Base-by-base conservation (phyloP, 1,139 yeast genomes). In the Saccharomyces uvarum region DNA sequence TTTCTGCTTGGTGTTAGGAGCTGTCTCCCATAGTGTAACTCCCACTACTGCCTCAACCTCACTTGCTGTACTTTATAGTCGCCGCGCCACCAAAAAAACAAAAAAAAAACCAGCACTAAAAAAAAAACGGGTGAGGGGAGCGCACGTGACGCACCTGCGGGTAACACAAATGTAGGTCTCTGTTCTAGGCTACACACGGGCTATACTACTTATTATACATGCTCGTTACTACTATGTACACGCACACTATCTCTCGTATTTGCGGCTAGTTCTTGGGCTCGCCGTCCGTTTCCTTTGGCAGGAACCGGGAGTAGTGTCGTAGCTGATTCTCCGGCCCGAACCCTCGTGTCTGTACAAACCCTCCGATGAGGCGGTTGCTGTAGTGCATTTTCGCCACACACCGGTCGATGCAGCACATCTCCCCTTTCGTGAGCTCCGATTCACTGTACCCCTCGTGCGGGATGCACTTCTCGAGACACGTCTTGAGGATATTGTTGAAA, bases 361-460 rank as follows among this genome's bases (percentile, higher is more conserved):
- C 75, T 1, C 96, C 96, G 24, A 90, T 75, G 55, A 78, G 65
- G 46, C 77, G 67, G 67, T 87, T 87, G 48, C 86, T 82, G 63
- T 75, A 76, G 72, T 86, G 83, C 67, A 83, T 86, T 70, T 88
- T 88, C 54, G 81, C 71, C 46, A 86, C 90, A 72, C 96, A 88
- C 57, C 96, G 73, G 69, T 88, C 95, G 3, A 85, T 72, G 68
- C 96, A 88, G 53, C 80, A 77, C 60, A 75, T 72, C 67, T 88
- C 96, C 28, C 95, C 96, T 61, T 88, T 87, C 57, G 81, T 80
- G 54, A 88, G 73, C 38, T 90, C 97, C 14, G 81, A 78, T 65
- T 90, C 97, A 19, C 89, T 91, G 70, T 86, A 90, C 54, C 77
- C 78, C 42, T 81, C 83, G 55, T 72, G 77, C 7, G 84, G 84